These are phyloP conservation scores for Cardamine occulta DNA, from an alignment of 345 rosid genomes.

Conservation along the genomic window DNA sequence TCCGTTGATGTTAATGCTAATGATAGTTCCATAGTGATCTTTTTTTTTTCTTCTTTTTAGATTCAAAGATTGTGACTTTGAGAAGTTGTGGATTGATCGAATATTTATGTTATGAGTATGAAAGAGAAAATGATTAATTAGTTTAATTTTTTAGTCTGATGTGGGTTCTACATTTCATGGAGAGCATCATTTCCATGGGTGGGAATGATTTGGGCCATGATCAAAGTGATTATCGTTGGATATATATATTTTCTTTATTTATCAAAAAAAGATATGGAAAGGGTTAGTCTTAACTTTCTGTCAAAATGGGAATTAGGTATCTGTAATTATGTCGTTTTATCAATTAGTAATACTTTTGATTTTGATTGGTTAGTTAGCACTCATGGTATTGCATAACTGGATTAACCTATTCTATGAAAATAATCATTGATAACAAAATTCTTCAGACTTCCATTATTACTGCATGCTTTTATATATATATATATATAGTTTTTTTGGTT, in stretches of 20 bases:
- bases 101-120: constrained; percentile 38
- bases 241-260: constrained; percentile 18
- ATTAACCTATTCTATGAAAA: not conserved
- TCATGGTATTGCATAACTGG: constrained; percentile 18
- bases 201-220: constrained; percentile 50
- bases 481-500: not conserved
- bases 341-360: constrained; percentile 22
- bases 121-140: constrained; percentile 22
- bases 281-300: constrained; percentile 26
- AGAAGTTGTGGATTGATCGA: constrained; percentile 36
- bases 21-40: constrained; percentile 23
- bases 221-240: constrained; percentile 43
- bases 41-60: not conserved
- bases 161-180: constrained; percentile 38
- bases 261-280: constrained; percentile 23
- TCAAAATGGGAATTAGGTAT: constrained; percentile 23
- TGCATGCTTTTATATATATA: not conserved
- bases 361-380: constrained; percentile 3
- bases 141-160: constrained; percentile 7
- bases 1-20: constrained; percentile 24
- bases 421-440: not conserved
- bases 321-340: constrained; percentile 31
- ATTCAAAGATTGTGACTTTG: constrained; percentile 29
- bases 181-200: constrained; percentile 46
- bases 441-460: constrained; percentile 12